Base-by-base conservation (phyloP, 2,329 filamentous ascomycete species). In the Ceratocystis ficicola region DNA sequence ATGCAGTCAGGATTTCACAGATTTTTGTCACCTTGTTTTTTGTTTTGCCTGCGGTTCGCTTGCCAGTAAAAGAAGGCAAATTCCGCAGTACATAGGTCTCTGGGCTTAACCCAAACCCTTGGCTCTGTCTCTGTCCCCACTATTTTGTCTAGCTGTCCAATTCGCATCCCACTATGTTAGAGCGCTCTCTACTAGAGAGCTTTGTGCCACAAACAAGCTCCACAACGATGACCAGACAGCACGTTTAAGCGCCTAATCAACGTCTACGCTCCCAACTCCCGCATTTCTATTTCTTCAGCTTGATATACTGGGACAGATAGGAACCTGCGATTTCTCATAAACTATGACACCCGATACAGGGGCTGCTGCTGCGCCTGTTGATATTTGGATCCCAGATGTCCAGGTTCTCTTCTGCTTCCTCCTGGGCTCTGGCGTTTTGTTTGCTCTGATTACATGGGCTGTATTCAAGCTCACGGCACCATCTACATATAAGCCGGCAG, bases 401-500 rank as follows among this genome's bases (percentile, higher is more conserved):
- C 32, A 67, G 63, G 68, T 68, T 15, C 48, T 67, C 48, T 62
- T 68, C 8, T 69, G 65, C 48, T 62, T 64, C n/a, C 48, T 66
- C 3, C 6, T 67, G 1, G 65, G 62, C 17, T 30, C 57, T 1
- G 60, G 65, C 22, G 44, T 67, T 10, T 32, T 67, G 22, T 48
- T 66, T 32, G 44, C 55, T 6, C 22, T 69, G 15, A 25, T 65
- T 36, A 12, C 25, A 17, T 66, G 62, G 28, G 44, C 63, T 25
- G 64, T 68, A 32, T 64, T 74, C n/a, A 66, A 68, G 36, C 61
- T 69, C 50, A 61, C 70, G 17, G 69, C 74, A 25, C 77, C 77
- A 6, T 74, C 71, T 20, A 72, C 74, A 15, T 75, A 78, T 67
- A 69, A 64, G 10, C 74, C 75, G 3, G 71, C 76, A 1, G 70